Conservation (phyloP, 169 alveolate genomes). For the Ichthyophthirius multifiliis region DNA sequence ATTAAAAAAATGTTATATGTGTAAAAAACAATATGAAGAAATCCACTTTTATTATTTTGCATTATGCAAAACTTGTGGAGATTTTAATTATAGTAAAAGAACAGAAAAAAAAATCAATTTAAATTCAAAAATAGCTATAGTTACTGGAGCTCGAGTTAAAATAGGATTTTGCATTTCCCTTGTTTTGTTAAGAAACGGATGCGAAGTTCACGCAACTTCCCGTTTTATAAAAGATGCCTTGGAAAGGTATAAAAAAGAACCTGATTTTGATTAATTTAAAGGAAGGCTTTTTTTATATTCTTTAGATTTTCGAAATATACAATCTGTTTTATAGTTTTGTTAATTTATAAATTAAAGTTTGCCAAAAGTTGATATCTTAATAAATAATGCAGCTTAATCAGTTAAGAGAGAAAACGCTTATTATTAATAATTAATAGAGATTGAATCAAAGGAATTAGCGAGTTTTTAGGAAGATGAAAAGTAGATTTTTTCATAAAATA, state of each 20-base stretch:
- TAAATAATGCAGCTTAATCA: conserved; percentile 77
- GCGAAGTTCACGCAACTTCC: conserved; percentile 60
- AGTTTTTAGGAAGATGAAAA: background rate
- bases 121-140: conserved; percentile 63
- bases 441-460: conserved; percentile 3
- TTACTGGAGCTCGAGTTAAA: conserved; percentile 78
- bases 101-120: conserved; percentile 48
- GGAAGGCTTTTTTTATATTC: conserved; percentile 54
- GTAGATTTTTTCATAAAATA: too few species aligned
- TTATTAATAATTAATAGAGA: conserved; percentile 43
- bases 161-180: conserved; percentile 66
- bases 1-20: conserved; percentile 28
- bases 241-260: conserved; percentile 46
- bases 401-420: conserved; percentile 57
- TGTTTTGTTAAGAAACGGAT: conserved; percentile 55
- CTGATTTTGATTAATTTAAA: conserved; percentile 50
- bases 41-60: conserved; percentile 63
- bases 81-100: conserved; percentile 59
- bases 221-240: conserved; percentile 73
- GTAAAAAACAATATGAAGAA: conserved; percentile 24
- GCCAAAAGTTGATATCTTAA: conserved; percentile 64
- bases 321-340: conserved; percentile 60
- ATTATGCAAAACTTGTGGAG: conserved; percentile 67
- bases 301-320: conserved; percentile 63
- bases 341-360: conserved; percentile 51